These are phyloP conservation scores for Wallacemonas sp. DNA, from an alignment of 208 protist genomes.

Conservation along the genomic window DNA sequence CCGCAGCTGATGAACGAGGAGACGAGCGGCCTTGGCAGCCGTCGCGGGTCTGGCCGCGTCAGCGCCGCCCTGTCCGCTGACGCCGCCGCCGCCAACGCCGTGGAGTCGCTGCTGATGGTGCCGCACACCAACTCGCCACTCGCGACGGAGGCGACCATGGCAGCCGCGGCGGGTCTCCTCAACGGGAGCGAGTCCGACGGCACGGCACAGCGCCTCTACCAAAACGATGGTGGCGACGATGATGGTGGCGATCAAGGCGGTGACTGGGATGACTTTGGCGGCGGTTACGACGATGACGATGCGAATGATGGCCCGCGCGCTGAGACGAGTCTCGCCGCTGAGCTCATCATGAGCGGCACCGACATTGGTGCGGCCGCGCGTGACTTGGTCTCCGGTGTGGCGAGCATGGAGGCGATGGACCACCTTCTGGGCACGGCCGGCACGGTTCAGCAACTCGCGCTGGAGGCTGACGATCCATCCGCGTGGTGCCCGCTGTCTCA, in stretches of 20 bases:
- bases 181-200: slow-evolving; percentile 14
- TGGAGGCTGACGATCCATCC: slow-evolving; percentile 76
- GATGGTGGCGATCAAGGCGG: slow-evolving; percentile 19
- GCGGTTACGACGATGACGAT: slow-evolving; percentile 30
- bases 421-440: slow-evolving; percentile 33
- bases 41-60: too few species aligned
- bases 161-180: neutral
- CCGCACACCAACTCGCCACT: slow-evolving; percentile 24
- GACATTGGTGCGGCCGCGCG: slow-evolving; percentile 44
- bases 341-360: slow-evolving; percentile 13
- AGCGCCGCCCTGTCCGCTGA: neutral
- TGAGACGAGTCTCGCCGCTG: neutral
- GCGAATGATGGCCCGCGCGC: neutral
- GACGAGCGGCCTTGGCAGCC: neutral
- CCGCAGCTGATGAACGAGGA: neutral
- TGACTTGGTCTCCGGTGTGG: slow-evolving; percentile 57
- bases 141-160: slow-evolving; percentile 2
- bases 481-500: slow-evolving; percentile 75
- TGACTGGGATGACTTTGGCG: slow-evolving; percentile 18
- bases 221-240: slow-evolving; percentile 11
- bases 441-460: slow-evolving; percentile 52
- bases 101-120: slow-evolving; percentile 54
- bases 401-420: slow-evolving; percentile 71
- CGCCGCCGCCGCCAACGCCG: slow-evolving; percentile 16
- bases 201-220: neutral